These are phyloP conservation scores for Benincasa hispida DNA, from an alignment of 306 rosid genomes.

Conservation along the genomic window DNA sequence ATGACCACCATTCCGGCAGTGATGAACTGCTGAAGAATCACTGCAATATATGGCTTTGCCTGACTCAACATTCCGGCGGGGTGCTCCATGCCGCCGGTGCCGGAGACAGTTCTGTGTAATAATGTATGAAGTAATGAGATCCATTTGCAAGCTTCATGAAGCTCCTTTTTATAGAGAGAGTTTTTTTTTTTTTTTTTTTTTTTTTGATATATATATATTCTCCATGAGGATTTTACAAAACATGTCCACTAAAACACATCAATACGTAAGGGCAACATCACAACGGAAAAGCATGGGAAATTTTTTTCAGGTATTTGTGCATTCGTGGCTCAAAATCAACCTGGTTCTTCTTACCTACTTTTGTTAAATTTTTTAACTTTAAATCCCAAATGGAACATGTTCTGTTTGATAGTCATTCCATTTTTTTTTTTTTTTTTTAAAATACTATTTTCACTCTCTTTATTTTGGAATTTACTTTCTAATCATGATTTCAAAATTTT, in stretches of 20 bases:
- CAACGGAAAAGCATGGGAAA: neutral
- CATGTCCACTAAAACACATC: neutral
- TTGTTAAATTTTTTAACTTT: neutral
- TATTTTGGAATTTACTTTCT: too few relatives aligned
- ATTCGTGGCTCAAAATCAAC: neutral
- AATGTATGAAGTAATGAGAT: neutral
- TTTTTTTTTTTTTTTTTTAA: too few relatives aligned
- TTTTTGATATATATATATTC: neutral
- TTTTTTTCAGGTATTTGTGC: neutral
- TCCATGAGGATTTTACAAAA: neutral
- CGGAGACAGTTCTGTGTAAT: neutral
- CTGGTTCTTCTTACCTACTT: neutral
- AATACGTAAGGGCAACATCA: neutral
- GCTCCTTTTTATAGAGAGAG: neutral
- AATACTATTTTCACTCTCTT: too few relatives aligned
- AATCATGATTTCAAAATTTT: too few relatives aligned
- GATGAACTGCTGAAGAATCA: conserved; percentile 17
- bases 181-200: too few relatives aligned
- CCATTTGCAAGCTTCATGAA: neutral
- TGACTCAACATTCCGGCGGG: conserved; percentile 1
- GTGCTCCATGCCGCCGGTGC: neutral
- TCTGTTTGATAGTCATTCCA: too few relatives aligned
- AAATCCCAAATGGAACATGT: too few relatives aligned
- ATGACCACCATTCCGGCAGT: conserved; percentile 20
- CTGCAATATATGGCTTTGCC: conserved; percentile 7